Conservation (phyloP, 73 alveolate genomes). For the Blepharisma stoltei region DNA sequence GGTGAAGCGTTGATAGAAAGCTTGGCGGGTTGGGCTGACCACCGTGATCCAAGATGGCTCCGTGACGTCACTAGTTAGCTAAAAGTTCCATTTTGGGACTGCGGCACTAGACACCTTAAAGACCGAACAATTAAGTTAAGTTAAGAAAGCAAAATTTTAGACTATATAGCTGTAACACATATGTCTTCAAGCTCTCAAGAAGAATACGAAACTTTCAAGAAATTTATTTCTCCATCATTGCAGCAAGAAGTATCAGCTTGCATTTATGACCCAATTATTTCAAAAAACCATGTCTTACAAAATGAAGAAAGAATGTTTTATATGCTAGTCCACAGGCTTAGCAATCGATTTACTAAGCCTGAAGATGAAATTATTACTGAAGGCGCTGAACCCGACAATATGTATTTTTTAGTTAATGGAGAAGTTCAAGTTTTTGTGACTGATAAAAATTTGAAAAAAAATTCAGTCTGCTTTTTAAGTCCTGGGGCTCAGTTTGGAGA, state of each 20-base stretch:
- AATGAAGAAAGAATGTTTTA: constrained; percentile 27
- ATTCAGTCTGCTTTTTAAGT: constrained; percentile 25
- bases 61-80: no score
- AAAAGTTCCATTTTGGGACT: no score
- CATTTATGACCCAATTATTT: constrained; percentile 31
- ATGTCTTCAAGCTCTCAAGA: constrained; percentile 25
- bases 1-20: no score
- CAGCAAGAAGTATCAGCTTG: constrained; percentile 11
- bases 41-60: no score
- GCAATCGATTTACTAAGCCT: constrained; percentile 33
- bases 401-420: constrained; percentile 37
- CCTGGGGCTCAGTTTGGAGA: constrained; percentile 59
- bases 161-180: constrained; percentile 13
- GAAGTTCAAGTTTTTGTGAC: constrained; percentile 30
- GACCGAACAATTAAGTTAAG: no score
- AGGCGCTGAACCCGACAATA: constrained; percentile 34
- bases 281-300: constrained; percentile 23
- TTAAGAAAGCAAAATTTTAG: constrained; percentile 5
- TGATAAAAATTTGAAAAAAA: constrained; percentile 23
- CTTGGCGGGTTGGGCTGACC: no score
- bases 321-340: constrained; percentile 33
- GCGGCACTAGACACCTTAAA: no score
- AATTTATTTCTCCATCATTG: constrained; percentile 34
- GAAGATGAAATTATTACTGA: constrained; percentile 47
- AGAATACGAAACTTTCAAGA: constrained; percentile 34